These are phyloP conservation scores for Eutrema japonicum DNA, from an alignment of 345 rosid species.

Conservation along the genomic window DNA sequence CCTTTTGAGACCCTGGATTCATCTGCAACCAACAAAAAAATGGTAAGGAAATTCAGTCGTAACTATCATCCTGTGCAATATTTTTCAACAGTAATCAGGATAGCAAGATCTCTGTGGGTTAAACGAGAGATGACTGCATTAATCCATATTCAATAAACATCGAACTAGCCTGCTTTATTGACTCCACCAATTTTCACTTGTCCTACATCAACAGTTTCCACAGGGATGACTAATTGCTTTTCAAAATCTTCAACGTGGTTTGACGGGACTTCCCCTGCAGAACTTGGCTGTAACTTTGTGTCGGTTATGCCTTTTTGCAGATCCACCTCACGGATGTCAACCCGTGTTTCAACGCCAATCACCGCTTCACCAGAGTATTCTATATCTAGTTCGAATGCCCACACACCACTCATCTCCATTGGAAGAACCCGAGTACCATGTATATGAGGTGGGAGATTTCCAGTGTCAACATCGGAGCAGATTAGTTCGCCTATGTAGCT, in stretches of 20 bases:
- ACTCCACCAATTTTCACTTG: constrained; percentile 52
- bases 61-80: constrained; percentile 10
- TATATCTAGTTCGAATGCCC: constrained; percentile 89
- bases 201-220: constrained; percentile 50
- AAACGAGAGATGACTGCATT: constrained; percentile 52
- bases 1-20: constrained; percentile 39
- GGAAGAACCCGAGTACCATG: constrained; percentile 85
- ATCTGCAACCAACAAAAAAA: constrained; percentile 31
- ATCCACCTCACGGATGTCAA: constrained; percentile 70
- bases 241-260: constrained; percentile 66
- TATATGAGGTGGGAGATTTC: constrained; percentile 82
- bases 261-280: constrained; percentile 52
- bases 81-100: neutral
- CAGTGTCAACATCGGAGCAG: constrained; percentile 66
- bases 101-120: neutral
- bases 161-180: constrained; percentile 58
- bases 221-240: constrained; percentile 63
- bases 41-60: constrained; percentile 7
- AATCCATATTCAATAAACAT: constrained; percentile 42
- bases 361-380: constrained; percentile 85
- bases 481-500: constrained; percentile 79
- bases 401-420: constrained; percentile 72
- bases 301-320: constrained; percentile 61
- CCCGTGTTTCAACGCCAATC: constrained; percentile 75
- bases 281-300: constrained; percentile 50